Conservation (phyloP, 2,329 filamentous ascomycete genomes). For the Botrytis pseudocinerea region DNA sequence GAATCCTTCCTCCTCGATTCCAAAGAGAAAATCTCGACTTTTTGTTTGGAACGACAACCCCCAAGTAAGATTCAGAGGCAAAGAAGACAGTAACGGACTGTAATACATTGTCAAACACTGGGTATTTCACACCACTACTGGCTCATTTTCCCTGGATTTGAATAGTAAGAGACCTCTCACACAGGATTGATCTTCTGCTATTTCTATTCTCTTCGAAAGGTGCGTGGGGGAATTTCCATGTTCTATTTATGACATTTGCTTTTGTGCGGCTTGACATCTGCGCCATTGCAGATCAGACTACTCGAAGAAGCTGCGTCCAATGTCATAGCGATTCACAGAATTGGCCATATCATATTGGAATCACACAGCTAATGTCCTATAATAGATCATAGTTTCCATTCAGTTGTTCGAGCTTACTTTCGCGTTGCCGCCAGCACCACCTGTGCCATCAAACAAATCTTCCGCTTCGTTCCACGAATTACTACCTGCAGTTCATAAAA, state of each 20-base stretch:
- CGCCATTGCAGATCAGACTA: constrained; percentile 17
- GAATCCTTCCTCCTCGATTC: not conserved
- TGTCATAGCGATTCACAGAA: constrained; percentile 11
- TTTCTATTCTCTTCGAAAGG: constrained; percentile 16
- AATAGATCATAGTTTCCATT: constrained; percentile 17
- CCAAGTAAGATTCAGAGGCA: not conserved
- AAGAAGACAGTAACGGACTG: not conserved
- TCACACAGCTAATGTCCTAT: constrained; percentile 21
- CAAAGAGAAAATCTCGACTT: not conserved
- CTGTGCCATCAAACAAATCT: constrained; percentile 36
- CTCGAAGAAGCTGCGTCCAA: not conserved
- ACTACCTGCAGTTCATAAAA: constrained; percentile 28
- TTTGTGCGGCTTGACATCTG: constrained; percentile 18
- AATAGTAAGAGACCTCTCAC: not conserved
- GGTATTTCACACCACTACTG: constrained; percentile 3
- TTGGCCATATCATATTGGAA: constrained; percentile 21
- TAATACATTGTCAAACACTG: constrained; percentile 10
- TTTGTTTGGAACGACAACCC: not conserved
- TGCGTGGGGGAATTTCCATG: constrained; percentile 13
- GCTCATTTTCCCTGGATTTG: not conserved
- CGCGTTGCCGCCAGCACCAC: constrained; percentile 32
- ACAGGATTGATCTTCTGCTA: not conserved
- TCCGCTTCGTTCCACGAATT: constrained; percentile 31
- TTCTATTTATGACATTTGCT: not conserved
- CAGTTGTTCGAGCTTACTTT: constrained; percentile 28